Conservation (phyloP, 2,329 filamentous ascomycete genomes). For the Neonectria faginata region DNA sequence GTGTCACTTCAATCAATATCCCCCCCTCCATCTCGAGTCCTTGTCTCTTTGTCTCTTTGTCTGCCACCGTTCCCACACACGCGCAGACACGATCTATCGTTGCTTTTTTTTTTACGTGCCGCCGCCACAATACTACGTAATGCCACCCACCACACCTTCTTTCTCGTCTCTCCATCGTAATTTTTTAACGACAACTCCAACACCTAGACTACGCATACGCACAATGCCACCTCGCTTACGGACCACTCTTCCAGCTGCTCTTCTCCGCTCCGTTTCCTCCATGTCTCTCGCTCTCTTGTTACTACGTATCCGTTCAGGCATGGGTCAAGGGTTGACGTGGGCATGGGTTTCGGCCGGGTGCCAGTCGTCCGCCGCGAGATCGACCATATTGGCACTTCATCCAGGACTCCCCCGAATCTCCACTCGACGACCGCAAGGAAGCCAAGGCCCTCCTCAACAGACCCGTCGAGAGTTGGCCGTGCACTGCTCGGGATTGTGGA, state of each 20-base stretch:
- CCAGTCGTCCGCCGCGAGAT: slow-evolving; percentile 20
- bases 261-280: slow-evolving; percentile 1
- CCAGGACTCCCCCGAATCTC: slow-evolving; percentile 19
- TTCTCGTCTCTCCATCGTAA: background rate
- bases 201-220: background rate
- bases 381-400: slow-evolving; percentile 9
- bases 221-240: background rate
- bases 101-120: slow-evolving; percentile 35
- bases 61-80: slow-evolving; percentile 7
- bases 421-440: slow-evolving; percentile 1
- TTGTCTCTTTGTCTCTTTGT: background rate
- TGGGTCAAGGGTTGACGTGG: slow-evolving; percentile 17
- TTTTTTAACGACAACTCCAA: slow-evolving; percentile 11
- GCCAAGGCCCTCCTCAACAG: slow-evolving; percentile 8
- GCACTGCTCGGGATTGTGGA: slow-evolving; percentile 15
- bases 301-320: background rate
- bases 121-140: slow-evolving; percentile 26
- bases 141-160: slow-evolving; percentile 37
- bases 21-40: background rate
- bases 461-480: slow-evolving; percentile 9
- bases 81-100: slow-evolving; percentile 44
- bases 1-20: background rate
- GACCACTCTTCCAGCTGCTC: background rate
- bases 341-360: slow-evolving; percentile 31
- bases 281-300: background rate